Evolutionary conservation across 2,329 filamentous ascomycete genomes (phyloP).

Genomic region (Fusarium temperatum): DNA sequence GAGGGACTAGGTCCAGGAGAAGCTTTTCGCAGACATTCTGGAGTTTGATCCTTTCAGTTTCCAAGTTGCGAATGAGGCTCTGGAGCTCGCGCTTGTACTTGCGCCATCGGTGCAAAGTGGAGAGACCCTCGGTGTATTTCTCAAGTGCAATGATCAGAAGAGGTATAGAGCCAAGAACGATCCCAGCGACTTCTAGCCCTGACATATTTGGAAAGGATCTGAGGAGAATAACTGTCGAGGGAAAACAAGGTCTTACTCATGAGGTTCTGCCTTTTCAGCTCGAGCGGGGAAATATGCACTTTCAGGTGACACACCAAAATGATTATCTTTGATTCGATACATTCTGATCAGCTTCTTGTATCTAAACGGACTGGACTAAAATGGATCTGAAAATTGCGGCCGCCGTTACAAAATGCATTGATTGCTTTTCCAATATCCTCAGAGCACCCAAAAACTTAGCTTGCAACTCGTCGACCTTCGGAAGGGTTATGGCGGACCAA

Average conservation of each 20-base stretch:
- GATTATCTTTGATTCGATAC: not conserved
- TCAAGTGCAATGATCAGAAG: not conserved
- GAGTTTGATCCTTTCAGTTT: slow-evolving; percentile 1
- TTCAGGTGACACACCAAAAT: not conserved
- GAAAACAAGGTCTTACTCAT: not conserved
- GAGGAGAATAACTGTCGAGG: not conserved
- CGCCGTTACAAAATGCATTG: not conserved
- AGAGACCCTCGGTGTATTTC: not conserved
- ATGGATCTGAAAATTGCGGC: not conserved
- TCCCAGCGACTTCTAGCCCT: not conserved
- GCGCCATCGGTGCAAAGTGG: not conserved
- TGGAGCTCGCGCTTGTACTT: not conserved
- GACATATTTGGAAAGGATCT: not conserved
- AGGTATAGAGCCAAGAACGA: slow-evolving; percentile 5
- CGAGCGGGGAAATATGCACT: not conserved
- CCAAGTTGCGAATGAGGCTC: slow-evolving; percentile 3
- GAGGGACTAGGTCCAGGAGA: not conserved
- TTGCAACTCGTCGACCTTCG: not conserved
- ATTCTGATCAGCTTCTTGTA: not conserved
- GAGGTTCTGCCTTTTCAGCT: not conserved
- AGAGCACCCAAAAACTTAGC: not conserved
- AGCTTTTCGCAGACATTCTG: slow-evolving; percentile 22
- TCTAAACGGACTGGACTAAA: not conserved
- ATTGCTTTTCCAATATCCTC: no score
- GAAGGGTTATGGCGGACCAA: not conserved